phyloP scores from a whole-genome alignment of 2,329 filamentous ascomycete species.

The Cordyceps cicadae region DNA sequence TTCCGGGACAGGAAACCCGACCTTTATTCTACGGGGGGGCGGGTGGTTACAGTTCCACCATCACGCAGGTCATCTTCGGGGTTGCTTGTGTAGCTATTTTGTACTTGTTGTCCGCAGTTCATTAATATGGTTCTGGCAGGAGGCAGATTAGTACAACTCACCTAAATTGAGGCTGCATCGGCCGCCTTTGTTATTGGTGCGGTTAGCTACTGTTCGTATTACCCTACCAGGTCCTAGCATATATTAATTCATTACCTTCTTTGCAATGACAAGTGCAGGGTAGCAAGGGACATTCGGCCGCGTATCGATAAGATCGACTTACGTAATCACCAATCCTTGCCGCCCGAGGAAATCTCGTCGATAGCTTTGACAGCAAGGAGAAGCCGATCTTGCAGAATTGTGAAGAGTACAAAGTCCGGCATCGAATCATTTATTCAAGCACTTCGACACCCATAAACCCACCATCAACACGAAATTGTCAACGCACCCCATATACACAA shows the following conservation, averaged over 20 bases:
- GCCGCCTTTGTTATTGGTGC: neutral
- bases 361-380: conserved; percentile 7
- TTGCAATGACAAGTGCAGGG: neutral
- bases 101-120: neutral
- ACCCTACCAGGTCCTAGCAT: neutral
- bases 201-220: neutral
- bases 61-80: no score
- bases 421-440: neutral
- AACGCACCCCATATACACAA: conserved; percentile 17
- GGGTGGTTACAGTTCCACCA: neutral
- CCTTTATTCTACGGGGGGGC: neutral
- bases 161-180: neutral
- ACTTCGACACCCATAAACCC: neutral
- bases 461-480: neutral
- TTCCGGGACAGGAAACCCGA: neutral
- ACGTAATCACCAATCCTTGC: conserved; percentile 7
- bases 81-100: neutral
- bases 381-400: neutral
- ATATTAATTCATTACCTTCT: no score
- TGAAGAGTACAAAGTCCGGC: neutral
- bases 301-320: conserved; percentile 10
- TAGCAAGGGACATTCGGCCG: neutral
- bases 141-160: neutral
- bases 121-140: neutral
- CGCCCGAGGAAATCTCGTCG: neutral